Evolutionary conservation across 2,329 filamentous ascomycete species (phyloP).

Genomic region (Exophiala viscosa): DNA sequence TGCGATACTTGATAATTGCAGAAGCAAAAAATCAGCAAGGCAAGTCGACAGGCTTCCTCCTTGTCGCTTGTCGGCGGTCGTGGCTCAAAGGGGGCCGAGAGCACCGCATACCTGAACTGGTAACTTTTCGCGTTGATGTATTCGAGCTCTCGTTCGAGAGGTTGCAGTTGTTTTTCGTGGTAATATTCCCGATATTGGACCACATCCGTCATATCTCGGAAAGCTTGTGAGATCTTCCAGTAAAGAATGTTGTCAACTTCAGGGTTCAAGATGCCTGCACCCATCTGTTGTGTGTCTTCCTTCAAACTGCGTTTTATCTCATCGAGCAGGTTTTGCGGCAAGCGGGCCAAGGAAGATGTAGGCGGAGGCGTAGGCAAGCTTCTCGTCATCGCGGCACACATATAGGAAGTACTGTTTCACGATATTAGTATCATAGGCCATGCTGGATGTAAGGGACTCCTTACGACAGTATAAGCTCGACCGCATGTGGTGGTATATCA

Average conservation of each 20-base stretch:
- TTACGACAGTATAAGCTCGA: slow-evolving; percentile 16
- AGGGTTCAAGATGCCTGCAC: slow-evolving; percentile 7
- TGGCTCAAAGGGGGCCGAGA: slow-evolving; percentile 13
- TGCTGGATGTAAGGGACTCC: not conserved
- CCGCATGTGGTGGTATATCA: slow-evolving; percentile 12
- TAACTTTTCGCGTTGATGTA: slow-evolving; percentile 19
- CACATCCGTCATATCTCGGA: slow-evolving; percentile 15
- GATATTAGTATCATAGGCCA: not conserved
- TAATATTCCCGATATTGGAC: slow-evolving; percentile 18
- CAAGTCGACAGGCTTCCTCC: slow-evolving; percentile 13
- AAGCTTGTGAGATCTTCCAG: slow-evolving; percentile 15
- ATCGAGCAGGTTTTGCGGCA: slow-evolving; percentile 8
- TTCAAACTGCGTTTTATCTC: slow-evolving; percentile 10
- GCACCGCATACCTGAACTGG: slow-evolving; percentile 14
- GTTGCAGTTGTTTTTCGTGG: slow-evolving; percentile 14
- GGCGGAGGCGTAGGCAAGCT: slow-evolving; percentile 13
- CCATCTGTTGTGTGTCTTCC: slow-evolving; percentile 13
- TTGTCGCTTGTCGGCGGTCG: slow-evolving; percentile 15
- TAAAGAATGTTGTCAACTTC: slow-evolving; percentile 12
- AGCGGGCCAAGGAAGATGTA: slow-evolving; percentile 7
- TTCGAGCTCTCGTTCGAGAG: slow-evolving; percentile 7
- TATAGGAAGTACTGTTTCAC: slow-evolving; percentile 11
- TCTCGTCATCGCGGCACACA: slow-evolving; percentile 15
- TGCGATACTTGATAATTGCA: slow-evolving; percentile 12
- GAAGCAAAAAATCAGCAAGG: slow-evolving; percentile 19